Percentiles rank a stretch among this genome's conserved stretches.
Evolutionary conservation across 805 yeast genomes (phyloP).

Genomic region (Kodamaea leandrae): DNA sequence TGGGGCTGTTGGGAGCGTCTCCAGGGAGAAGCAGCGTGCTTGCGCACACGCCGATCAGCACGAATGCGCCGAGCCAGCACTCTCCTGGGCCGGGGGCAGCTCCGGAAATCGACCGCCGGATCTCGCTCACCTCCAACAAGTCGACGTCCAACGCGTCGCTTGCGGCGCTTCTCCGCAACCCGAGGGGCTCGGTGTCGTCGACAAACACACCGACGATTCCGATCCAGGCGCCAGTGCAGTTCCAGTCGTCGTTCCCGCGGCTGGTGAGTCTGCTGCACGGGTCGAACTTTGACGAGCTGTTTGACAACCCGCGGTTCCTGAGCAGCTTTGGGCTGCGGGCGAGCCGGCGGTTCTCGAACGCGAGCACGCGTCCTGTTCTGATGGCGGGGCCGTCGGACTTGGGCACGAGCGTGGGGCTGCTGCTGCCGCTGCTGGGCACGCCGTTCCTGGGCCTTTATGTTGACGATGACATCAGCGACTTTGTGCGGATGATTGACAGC

Average conservation of each 20-base stretch:
- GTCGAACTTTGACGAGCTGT: constrained; percentile 31
- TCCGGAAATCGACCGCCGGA: constrained; percentile 34
- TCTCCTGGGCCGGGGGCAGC: constrained; percentile 1
- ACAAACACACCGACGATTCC: constrained; percentile 28
- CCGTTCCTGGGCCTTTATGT: constrained; percentile 44
- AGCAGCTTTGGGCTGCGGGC: constrained; percentile 71
- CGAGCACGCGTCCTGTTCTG: constrained; percentile 24
- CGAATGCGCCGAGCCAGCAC: constrained; percentile 7
- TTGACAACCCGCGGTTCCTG: constrained; percentile 57
- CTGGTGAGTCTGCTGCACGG: constrained; percentile 43
- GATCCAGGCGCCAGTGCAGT: constrained; percentile 16
- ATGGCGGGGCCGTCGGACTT: constrained; percentile 22
- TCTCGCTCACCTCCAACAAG: constrained; percentile 44
- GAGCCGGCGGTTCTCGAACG: constrained; percentile 46
- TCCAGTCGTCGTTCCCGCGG: constrained; percentile 27
- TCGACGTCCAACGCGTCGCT: constrained; percentile 53
- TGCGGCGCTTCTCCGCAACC: constrained; percentile 51
- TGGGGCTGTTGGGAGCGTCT: constrained; percentile 53
- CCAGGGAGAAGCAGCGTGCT: constrained; percentile 25
- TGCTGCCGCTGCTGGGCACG: constrained; percentile 23
- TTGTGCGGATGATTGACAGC: constrained; percentile 68
- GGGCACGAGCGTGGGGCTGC: constrained; percentile 39
- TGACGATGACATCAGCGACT: constrained; percentile 64
- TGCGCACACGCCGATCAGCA: constrained; percentile 9
- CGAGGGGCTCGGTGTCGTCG: constrained; percentile 43